phyloP scores from a whole-genome alignment of 495 filamentous ascomycete genomes.

The Rusavskia elegans region DNA sequence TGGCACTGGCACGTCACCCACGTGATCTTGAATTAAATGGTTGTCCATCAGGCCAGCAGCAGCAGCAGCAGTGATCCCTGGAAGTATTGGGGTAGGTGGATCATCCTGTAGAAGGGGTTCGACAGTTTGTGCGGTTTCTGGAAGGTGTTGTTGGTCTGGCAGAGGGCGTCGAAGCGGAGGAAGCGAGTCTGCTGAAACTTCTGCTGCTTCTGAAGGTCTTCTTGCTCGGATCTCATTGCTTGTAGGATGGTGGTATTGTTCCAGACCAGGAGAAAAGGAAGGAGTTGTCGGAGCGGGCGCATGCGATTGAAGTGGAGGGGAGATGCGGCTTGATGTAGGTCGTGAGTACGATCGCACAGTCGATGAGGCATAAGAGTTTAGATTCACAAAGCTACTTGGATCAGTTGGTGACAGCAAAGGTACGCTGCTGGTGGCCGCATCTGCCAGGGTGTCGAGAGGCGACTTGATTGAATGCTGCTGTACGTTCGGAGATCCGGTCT shows the following conservation, averaged over 20 bases:
- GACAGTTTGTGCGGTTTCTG: neutral
- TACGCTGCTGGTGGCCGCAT: constrained; percentile 12
- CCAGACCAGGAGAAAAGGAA: constrained; percentile 5
- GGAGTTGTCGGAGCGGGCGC: neutral
- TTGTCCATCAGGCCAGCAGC: neutral
- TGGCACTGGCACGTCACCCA: neutral
- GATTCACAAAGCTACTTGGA: constrained; percentile 1
- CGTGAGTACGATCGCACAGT: neutral
- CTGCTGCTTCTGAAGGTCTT: constrained; percentile 1
- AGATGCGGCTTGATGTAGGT: constrained; percentile 8
- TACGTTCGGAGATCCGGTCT: neutral
- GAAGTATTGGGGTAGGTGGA: neutral
- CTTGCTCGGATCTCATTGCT: constrained; percentile 1
- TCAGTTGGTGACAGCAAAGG: constrained; percentile 11
- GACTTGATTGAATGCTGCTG: constrained; percentile 9
- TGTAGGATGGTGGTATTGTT: constrained; percentile 10
- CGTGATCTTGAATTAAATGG: neutral
- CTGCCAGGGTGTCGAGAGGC: constrained; percentile 15
- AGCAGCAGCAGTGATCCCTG: neutral
- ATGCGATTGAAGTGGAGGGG: constrained; percentile 3
- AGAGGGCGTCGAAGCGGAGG: constrained; percentile 6
- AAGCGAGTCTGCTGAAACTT: constrained; percentile 1
- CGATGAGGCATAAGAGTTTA: neutral
- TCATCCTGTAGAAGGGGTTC: neutral
- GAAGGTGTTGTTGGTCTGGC: neutral